Evolutionary conservation across 1,284 basidiomycete genomes (phyloP).

Genomic region (Sphagnurus paluster): DNA sequence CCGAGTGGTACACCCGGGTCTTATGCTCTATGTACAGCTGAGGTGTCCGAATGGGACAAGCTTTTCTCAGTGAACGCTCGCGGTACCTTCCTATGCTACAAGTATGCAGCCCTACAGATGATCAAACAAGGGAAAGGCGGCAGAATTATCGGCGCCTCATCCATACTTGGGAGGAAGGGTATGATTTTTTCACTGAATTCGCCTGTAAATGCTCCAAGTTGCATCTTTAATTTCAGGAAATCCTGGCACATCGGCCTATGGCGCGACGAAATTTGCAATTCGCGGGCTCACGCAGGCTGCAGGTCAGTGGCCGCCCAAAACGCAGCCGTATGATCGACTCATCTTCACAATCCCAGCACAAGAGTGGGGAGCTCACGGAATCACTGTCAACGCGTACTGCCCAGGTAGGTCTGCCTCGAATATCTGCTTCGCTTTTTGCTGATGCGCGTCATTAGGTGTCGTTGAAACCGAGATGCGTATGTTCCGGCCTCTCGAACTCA

Average conservation of each 20-base stretch:
- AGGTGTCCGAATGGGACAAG: conserved; percentile 24
- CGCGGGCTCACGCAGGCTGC: conserved; percentile 30
- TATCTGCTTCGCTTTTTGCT: too few relatives aligned
- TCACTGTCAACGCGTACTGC: conserved; percentile 33
- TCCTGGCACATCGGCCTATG: conserved; percentile 19
- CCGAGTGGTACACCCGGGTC: not conserved
- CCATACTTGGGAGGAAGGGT: conserved; percentile 24
- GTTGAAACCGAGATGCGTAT: conserved; percentile 17
- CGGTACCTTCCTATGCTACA: conserved; percentile 27
- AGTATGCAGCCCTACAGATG: conserved; percentile 28
- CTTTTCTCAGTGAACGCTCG: conserved; percentile 22
- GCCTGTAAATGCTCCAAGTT: too few relatives aligned
- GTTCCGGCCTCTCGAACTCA: too few relatives aligned
- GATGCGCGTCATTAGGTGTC: not conserved
- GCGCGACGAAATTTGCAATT: conserved; percentile 30
- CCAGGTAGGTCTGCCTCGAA: conserved; percentile 20
- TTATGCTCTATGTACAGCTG: not conserved
- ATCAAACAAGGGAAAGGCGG: conserved; percentile 29
- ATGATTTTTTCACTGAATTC: too few relatives aligned
- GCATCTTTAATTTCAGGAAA: conserved; percentile 13
- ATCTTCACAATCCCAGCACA: conserved; percentile 16
- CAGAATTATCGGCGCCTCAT: conserved; percentile 28
- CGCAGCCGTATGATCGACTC: not conserved
- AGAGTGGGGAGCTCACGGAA: conserved; percentile 28
- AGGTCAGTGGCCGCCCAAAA: conserved; percentile 13